Evolutionary conservation across 768 basidiomycete species (phyloP), one percentile per base, ranked within the genome.

Genomic region (Tulasnella sp.): DNA sequence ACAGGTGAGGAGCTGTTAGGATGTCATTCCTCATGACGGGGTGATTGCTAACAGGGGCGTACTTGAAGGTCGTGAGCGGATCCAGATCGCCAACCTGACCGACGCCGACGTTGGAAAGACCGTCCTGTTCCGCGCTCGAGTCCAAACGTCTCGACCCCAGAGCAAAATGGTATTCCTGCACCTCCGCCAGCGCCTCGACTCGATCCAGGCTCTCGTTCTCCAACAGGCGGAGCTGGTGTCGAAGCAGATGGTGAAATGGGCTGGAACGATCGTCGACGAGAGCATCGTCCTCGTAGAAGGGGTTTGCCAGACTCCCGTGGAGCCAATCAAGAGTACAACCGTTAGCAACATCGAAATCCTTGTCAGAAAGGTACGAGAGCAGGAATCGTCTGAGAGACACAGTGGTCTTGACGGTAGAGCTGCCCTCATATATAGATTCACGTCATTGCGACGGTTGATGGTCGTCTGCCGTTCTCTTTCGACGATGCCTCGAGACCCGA

Each of bases 191-290:
- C 89, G 93, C 79, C 91, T 88, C 17, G 87, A 91, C 87, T 96
- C 75, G 0, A 90, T 99, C 11, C 97, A 99, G 82, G 96, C 92
- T 42, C 85, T 99, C 52, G 85, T 97, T 77, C 83, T 86, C 69
- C 89, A 92, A 31, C 85, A 91, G 12, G 87, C 89, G 14, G 91
- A 89, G 67, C 90, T 88, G 80, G 87, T 99, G 36, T 96, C 94
- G 78, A 98, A 96, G 84, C 96, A 97, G 82, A 99, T 99, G 97
- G 89, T 95, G 49, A 97, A 95, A 84, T 99, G 93, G 92, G 89
- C 91, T 22, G 90, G 90, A 25, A 82, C 88, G 34, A 84, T 99
- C 71, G 85, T 91, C 36, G 88, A 88, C 80, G 97, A 99, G 85
- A 93, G 91, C 77, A 96, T 99, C 80, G 91, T 99, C 6, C 88